Conservation (phyloP, 345 rosid species). For the Sonneratia alba region DNA sequence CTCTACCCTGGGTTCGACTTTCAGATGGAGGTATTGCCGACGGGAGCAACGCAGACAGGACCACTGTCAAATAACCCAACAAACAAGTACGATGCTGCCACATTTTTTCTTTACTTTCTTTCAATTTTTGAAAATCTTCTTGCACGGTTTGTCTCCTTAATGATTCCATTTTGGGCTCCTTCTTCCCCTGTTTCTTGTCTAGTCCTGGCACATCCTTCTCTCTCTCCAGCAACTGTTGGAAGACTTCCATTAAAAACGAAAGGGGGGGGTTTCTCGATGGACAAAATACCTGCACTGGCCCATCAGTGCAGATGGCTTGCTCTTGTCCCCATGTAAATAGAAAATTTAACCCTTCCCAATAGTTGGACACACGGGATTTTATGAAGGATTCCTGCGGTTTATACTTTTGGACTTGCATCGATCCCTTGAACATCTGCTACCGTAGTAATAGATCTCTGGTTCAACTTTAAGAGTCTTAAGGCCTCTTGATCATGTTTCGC, state of each 20-base stretch:
- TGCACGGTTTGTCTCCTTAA: neutral
- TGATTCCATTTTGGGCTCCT: neutral
- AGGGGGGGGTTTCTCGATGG: neutral
- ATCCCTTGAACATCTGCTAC: too few relatives aligned
- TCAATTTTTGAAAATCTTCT: neutral
- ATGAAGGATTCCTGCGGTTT: too few relatives aligned
- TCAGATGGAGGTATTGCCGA: neutral
- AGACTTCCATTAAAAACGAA: neutral
- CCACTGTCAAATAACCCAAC: constrained; percentile 1
- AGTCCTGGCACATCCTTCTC: neutral
- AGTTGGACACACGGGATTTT: too few relatives aligned
- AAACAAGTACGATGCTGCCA: neutral
- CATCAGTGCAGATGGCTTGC: neutral
- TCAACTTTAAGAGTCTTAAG: too few relatives aligned
- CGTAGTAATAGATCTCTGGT: too few relatives aligned
- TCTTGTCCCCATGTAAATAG: too few relatives aligned
- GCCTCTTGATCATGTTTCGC: too few relatives aligned
- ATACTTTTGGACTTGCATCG: too few relatives aligned
- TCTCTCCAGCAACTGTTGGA: neutral
- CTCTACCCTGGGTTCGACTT: neutral
- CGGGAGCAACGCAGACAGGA: neutral
- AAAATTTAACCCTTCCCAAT: too few relatives aligned
- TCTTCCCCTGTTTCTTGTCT: neutral
- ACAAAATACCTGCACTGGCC: neutral
- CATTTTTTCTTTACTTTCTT: too few relatives aligned